phyloP scores from a whole-genome alignment of 306 rosid genomes.

The Crotalaria pallida region DNA sequence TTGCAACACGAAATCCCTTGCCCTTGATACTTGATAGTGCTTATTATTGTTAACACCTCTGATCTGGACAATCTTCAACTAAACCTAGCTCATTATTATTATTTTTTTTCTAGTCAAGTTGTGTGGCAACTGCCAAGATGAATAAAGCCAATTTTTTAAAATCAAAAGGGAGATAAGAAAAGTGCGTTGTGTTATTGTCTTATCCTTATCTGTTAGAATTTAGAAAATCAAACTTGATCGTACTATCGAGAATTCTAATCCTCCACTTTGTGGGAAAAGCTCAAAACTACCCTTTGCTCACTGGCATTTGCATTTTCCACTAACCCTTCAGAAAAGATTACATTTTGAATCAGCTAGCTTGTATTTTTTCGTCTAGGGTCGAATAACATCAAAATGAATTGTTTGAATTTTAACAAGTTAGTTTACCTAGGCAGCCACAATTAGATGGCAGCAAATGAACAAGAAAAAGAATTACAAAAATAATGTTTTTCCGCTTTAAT shows the following conservation, averaged over 20 bases:
- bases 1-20: too few relatives aligned
- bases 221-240: too few relatives aligned
- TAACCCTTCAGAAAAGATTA: constrained; percentile 2
- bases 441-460: constrained; percentile 37
- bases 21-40: too few relatives aligned
- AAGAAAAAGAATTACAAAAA: constrained; percentile 49
- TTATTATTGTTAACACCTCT: too few relatives aligned
- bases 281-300: not conserved
- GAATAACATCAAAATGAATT: constrained; percentile 38
- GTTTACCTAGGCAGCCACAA: constrained; percentile 40
- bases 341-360: constrained; percentile 23
- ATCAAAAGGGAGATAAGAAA: too few relatives aligned
- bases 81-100: too few relatives aligned
- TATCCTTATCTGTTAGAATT: too few relatives aligned
- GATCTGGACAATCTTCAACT: too few relatives aligned
- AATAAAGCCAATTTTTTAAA: too few relatives aligned
- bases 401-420: constrained; percentile 20
- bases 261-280: not conserved
- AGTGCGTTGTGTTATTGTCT: too few relatives aligned
- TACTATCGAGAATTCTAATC: not conserved
- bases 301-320: not conserved
- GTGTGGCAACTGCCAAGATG: too few relatives aligned
- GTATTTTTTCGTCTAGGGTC: constrained; percentile 17
- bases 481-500: constrained; percentile 42
- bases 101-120: too few relatives aligned